Base-by-base conservation (phyloP, 495 filamentous ascomycete genomes). In the Xylaria nigripes region DNA sequence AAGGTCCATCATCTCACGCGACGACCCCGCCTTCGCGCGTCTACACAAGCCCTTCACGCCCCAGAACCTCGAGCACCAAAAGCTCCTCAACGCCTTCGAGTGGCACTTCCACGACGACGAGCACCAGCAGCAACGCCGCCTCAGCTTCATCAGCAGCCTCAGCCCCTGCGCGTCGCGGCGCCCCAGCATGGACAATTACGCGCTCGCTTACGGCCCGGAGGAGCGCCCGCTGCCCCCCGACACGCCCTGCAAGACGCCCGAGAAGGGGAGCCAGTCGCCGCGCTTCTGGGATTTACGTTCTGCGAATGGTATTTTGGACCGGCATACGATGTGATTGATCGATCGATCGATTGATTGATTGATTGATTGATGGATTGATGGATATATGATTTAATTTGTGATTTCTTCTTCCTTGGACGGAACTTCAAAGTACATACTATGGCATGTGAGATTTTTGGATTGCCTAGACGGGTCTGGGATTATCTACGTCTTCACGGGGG, bases 11-110 rank as follows among this genome's bases (percentile, higher is more conserved):
- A 42, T 55, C 52, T 55, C 45, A 18, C n/a, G 24, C 23, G 52
- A 55, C 25, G 52, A 55, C 24, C 52, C 52, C 3, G 52, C 52
- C 36, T 55, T 48, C 15, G 25, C 47, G 16, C 45, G 60, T 42
- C 49, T 64, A 13, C 54, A 66, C 46, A 60, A 57, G 18, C 61
- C 59, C 8, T 61, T 66, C 56, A 66, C 61, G 2, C 56, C 48
- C 13, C 61, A 66, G 45, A 66, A 66, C 42, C 49, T 64, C 24
- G 63, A 61, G 44, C 58, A 66, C 46, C 63, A 64, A 44, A 66
- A 61, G 50, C 50, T 66, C 29, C 36, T 66, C 30, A 58, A 40
- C 42, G 43, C 58, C 29, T 63, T 66, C 29, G 61, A 66, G 48
- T 66, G 61, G 61, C 61, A 56, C 38, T 61, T 52, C 24, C 50